Evolutionary conservation across 257 asterid species (phyloP).

Genomic region (Ilex asprella): DNA sequence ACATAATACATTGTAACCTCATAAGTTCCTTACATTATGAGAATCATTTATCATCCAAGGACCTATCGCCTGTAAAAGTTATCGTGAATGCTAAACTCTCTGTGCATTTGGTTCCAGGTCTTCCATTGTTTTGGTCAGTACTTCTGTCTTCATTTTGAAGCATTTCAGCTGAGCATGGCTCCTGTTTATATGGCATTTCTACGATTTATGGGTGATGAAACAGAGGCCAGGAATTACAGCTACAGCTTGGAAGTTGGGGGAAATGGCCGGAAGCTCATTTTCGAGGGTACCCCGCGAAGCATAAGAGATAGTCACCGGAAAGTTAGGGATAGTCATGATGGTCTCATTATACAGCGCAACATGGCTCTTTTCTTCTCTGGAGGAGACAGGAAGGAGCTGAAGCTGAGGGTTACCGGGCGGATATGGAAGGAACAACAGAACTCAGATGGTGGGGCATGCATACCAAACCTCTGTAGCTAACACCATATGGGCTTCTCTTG

Average conservation of each 20-base stretch:
- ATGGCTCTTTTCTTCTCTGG: slow-evolving; percentile 53
- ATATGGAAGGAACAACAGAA: slow-evolving; percentile 49
- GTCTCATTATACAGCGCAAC: slow-evolving; percentile 43
- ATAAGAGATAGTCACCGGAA: slow-evolving; percentile 47
- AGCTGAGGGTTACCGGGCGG: slow-evolving; percentile 46
- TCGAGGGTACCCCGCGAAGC: slow-evolving; percentile 62
- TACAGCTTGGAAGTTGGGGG: slow-evolving; percentile 59
- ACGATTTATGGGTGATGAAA: slow-evolving; percentile 49
- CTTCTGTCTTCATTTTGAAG: slow-evolving; percentile 51
- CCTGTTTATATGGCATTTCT: slow-evolving; percentile 53
- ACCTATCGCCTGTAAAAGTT: no score
- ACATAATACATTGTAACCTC: no score
- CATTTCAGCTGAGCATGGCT: slow-evolving; percentile 45
- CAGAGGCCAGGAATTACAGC: slow-evolving; percentile 43
- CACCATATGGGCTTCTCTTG: not conserved
- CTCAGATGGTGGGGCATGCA: slow-evolving; percentile 36
- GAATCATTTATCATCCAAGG: no score
- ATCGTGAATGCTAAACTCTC: slow-evolving; percentile 4
- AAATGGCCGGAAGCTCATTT: slow-evolving; percentile 42
- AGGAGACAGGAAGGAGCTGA: slow-evolving; percentile 49
- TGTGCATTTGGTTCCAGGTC: slow-evolving; percentile 22
- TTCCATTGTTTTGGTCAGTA: slow-evolving; percentile 50
- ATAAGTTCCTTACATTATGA: no score
- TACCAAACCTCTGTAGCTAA: slow-evolving; percentile 38
- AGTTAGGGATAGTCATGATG: slow-evolving; percentile 58